Conservation (phyloP, 768 basidiomycete species). For the Tricholoma terreum region DNA sequence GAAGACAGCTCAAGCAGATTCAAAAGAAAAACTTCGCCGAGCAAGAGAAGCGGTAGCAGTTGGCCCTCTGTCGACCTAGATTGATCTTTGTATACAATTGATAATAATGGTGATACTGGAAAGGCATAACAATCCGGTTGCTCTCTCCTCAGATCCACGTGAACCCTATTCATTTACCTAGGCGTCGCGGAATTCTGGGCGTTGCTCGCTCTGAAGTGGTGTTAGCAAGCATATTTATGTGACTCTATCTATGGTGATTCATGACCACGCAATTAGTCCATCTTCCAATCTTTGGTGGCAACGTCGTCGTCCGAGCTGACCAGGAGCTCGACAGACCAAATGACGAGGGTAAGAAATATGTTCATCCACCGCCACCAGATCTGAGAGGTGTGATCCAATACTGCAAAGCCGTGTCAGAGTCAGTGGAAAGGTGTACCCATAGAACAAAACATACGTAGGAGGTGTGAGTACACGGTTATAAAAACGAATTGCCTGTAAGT, state of each 20-base stretch:
- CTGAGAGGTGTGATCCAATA: conserved; percentile 86
- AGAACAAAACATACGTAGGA: conserved; percentile 61
- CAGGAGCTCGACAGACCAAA: conserved; percentile 80
- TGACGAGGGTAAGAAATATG: conserved; percentile 78
- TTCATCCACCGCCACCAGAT: conserved; percentile 94
- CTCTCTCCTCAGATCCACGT: no score
- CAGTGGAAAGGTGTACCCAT: background rate
- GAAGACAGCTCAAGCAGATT: conserved; percentile 30
- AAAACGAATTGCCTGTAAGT: conserved; percentile 85
- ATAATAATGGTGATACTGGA: background rate
- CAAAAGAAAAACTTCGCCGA: conserved; percentile 50
- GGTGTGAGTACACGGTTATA: conserved; percentile 83
- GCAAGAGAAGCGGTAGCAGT: conserved; percentile 58
- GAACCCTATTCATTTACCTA: no score
- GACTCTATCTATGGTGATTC: background rate
- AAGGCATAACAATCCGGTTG: no score
- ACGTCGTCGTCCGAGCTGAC: conserved; percentile 75
- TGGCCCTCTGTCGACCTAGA: conserved; percentile 42
- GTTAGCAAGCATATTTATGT: background rate
- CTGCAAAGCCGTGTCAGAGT: conserved; percentile 32
- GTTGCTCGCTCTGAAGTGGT: no score
- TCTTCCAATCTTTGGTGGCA: conserved; percentile 70
- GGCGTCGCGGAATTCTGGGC: background rate
- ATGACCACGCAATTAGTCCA: conserved; percentile 47
- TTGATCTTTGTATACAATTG: background rate